Evolutionary conservation across 768 basidiomycete genomes (phyloP).

Genomic region (Filobasidium wieringae): DNA sequence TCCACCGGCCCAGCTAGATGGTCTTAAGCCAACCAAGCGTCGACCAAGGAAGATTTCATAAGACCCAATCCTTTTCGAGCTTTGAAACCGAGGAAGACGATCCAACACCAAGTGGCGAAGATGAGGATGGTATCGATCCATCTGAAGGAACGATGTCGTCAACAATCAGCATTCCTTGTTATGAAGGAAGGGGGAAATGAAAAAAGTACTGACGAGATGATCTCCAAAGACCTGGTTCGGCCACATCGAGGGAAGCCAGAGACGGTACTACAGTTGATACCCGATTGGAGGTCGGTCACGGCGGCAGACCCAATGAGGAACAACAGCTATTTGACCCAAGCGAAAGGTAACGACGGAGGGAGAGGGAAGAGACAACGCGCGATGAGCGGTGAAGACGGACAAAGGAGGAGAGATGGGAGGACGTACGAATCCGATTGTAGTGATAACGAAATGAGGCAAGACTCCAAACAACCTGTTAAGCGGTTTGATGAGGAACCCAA

Average conservation of each 20-base stretch:
- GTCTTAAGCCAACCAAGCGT: constrained; percentile 5
- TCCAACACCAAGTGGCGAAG: constrained; percentile 28
- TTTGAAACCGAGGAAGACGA: constrained; percentile 26
- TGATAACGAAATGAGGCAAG: constrained; percentile 29
- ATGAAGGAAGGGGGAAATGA: neutral
- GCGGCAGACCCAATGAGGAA: constrained; percentile 37
- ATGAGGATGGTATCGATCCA: constrained; percentile 34
- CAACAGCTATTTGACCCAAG: constrained; percentile 27
- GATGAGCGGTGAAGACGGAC: neutral
- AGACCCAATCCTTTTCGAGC: constrained; percentile 28
- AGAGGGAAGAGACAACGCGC: neutral
- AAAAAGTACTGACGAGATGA: constrained; percentile 28
- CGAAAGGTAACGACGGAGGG: too few relatives aligned
- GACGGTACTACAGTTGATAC: constrained; percentile 28
- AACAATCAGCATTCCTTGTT: constrained; percentile 11
- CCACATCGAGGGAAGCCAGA: constrained; percentile 30
- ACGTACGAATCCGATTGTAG: constrained; percentile 35
- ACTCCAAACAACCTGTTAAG: constrained; percentile 32
- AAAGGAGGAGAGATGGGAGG: neutral
- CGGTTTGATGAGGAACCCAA: constrained; percentile 31
- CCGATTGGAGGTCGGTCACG: constrained; percentile 33
- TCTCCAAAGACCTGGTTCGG: constrained; percentile 37
- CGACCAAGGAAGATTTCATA: constrained; percentile 1
- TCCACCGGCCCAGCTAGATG: too few relatives aligned
- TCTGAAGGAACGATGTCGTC: constrained; percentile 15